Base-by-base conservation (phyloP, 2,329 filamentous ascomycete genomes). In the Pleomassaria siparia region DNA sequence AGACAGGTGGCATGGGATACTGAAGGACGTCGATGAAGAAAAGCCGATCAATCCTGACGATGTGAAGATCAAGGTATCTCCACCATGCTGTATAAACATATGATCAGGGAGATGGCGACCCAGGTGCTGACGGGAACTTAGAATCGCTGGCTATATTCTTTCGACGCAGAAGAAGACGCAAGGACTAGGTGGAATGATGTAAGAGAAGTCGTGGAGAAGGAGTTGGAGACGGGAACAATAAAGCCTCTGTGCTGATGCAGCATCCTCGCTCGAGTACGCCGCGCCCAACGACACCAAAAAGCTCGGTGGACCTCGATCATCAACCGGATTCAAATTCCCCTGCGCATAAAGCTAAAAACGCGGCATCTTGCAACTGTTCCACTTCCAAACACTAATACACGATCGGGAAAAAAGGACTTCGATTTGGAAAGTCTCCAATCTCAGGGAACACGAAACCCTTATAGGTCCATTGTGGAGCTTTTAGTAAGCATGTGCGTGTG, bases 111-210 rank as follows among this genome's bases (percentile, higher is more conserved):
- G 33, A 15, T n/a, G n/a, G n/a, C n/a, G n/a, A 12, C 9, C 21
- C 13, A 25, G 16, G 12, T 35, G 28, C 22, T 3, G 20, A 35
- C 8, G 2, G 5, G 13, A 18, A 18, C 21, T 9, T 24, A 50
- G 47, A 59, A 59, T 44, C 37, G 50, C 7, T 59, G 56, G 56
- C 24, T 59, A 33, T 59, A 59, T 41, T 41, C 48, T 7, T 59
- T 56, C 35, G 55, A 59, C 44, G 56, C 56, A 1, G 55, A 59
- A 26, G 49, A 54, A 12, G 56, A 59, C 44, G 55, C 56, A 9
- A 36, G 11, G 16, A 41, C 15, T 22, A 49, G 56, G 21, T 59
- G 54, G 54, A 40, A 53, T 9, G 43, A 40, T 10, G 40, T 58
- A 8, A 33, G 49, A 29, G 41, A 29, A 21, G 18, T 39, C 13